Base-by-base conservation (phyloP, 2,329 filamentous ascomycete genomes). In the Cryphonectria parasitica region DNA sequence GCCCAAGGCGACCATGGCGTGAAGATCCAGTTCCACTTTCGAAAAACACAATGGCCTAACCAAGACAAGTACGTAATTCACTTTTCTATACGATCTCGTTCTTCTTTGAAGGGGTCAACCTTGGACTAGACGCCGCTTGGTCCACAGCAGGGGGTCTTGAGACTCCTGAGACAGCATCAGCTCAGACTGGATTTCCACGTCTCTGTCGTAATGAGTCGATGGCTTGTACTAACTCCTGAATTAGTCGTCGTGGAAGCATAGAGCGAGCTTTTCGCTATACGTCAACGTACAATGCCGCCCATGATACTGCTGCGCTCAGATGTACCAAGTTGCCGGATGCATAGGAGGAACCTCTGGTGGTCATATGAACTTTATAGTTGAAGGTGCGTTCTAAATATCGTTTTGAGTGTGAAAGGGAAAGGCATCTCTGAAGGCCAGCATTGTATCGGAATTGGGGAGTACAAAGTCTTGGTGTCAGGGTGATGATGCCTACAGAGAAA, bases 1-100 rank as follows among this genome's bases (percentile, higher is more conserved):
- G 54, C 54, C 25, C 7, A 58, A 17, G 54, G 54, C 4, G 54
- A 58, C 54, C 54, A 31, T 25, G 54, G 54, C 28, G 54, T 58
- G 25, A 58, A 58, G 54, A 58, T 58, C 15, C 54, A 8, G 10
- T 58, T 58, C 54, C 28, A 58, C 54, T 58, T 58, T 31, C 54
- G 54, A 1, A 31, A 6, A 17, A 13, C 4, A 19, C 25, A 31
- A 11, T 58, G 54, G 54, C 54, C 54, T 11, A 58, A 58, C 28
- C 3, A 17, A 31, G 54, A 58, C 3, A 28, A 31, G 54, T 58
- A 19, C 54, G 54, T 19, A n/a, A 49, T 17, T 10, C 17, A 13
- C 54, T 15, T 10, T 10, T 6, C 10, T 28, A n/a, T 10, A 28
- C 52, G 22, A 28, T 28, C 3, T 28, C 52, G 19, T 54, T 54